Evolutionary conservation across 352 stramenopile species (phyloP).

Genomic region (Pythium aristosporum): DNA sequence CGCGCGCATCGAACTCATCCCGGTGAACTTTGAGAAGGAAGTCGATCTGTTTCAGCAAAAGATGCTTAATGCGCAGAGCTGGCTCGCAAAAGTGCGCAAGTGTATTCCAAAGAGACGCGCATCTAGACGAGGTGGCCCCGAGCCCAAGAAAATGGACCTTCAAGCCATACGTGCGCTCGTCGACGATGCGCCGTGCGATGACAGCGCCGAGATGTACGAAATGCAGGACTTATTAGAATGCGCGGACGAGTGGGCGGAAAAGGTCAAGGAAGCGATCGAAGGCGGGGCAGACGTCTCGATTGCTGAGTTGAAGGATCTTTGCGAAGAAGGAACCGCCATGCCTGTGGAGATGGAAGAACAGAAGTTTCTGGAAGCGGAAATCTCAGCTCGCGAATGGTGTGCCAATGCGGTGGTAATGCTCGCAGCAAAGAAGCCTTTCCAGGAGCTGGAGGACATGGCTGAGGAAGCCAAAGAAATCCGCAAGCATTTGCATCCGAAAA

Average conservation of each 20-base stretch:
- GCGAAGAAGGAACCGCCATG: constrained; percentile 81
- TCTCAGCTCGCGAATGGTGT: constrained; percentile 78
- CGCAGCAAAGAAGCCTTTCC: constrained; percentile 53
- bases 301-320: constrained; percentile 69
- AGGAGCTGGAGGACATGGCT: constrained; percentile 58
- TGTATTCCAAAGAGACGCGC: constrained; percentile 82
- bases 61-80: constrained; percentile 83
- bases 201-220: constrained; percentile 85
- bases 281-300: constrained; percentile 64
- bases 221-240: constrained; percentile 89
- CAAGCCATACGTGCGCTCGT: constrained; percentile 78
- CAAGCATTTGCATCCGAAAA: constrained; percentile 66
- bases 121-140: constrained; percentile 43
- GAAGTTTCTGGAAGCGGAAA: constrained; percentile 73
- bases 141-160: constrained; percentile 83
- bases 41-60: constrained; percentile 82
- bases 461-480: constrained; percentile 74
- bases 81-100: constrained; percentile 84
- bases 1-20: constrained; percentile 80
- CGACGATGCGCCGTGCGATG: constrained; percentile 83
- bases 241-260: constrained; percentile 79
- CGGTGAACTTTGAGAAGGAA: constrained; percentile 80
- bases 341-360: constrained; percentile 89
- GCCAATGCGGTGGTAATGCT: constrained; percentile 53
- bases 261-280: constrained; percentile 79